These are phyloP conservation scores for Sordaria brevicollis DNA, from an alignment of 495 filamentous ascomycete genomes.

Conservation along the genomic window DNA sequence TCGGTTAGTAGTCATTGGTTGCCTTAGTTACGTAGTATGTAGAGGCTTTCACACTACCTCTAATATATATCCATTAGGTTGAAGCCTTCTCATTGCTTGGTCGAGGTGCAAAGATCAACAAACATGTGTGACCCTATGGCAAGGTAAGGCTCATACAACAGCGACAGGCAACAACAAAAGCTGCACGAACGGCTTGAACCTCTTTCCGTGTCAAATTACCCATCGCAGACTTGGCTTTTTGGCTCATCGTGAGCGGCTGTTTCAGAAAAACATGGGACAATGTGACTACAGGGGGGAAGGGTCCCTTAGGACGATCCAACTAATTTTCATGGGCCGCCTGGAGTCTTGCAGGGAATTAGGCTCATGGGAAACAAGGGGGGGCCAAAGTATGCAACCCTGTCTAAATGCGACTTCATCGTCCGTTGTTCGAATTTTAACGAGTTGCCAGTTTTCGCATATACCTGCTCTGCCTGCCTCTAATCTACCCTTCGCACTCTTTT, in stretches of 20 bases:
- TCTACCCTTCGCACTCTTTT: neutral
- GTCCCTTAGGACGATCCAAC: neutral
- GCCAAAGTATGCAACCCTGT: neutral
- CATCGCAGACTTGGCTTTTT: neutral
- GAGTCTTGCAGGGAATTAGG: neutral
- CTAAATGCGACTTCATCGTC: neutral
- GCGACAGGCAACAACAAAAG: neutral
- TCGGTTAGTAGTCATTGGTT: neutral
- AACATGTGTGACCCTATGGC: neutral
- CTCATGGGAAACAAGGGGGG: neutral
- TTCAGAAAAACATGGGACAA: neutral
- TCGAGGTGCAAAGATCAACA: neutral
- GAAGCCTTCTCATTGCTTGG: neutral
- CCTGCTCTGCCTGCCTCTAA: neutral
- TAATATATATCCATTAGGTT: neutral
- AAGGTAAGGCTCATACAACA: neutral
- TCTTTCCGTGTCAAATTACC: neutral
- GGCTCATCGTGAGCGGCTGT: neutral
- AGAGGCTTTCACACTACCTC: too few species aligned
- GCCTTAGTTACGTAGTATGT: too few species aligned
- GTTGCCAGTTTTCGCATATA: neutral
- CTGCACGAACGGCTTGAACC: neutral
- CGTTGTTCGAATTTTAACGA: neutral
- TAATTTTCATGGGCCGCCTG: neutral
- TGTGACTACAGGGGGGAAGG: neutral